Conservation (phyloP, 2,329 filamentous ascomycete genomes). For the Verticillium albo-atrum region DNA sequence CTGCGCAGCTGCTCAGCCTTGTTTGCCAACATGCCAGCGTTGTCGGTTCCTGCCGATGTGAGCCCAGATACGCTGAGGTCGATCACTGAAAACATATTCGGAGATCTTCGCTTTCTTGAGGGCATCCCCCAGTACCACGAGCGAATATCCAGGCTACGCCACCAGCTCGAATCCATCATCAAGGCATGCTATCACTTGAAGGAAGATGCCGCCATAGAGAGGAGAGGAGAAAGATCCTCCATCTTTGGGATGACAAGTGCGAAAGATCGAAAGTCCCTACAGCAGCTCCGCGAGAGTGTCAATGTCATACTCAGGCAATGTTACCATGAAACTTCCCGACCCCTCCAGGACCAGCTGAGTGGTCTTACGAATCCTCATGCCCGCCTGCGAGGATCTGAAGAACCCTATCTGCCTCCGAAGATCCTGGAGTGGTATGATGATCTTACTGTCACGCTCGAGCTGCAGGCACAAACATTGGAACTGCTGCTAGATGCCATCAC, state of each 20-base stretch:
- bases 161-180: not conserved
- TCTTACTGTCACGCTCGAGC: not conserved
- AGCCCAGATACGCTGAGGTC: not conserved
- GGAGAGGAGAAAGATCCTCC: not conserved
- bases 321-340: not conserved
- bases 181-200: not conserved
- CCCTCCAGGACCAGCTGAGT: not conserved
- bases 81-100: not conserved
- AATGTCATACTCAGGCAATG: not conserved
- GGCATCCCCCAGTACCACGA: not conserved
- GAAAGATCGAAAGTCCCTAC: not conserved
- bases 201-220: not conserved
- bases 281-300: not conserved
- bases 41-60: not conserved
- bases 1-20: not conserved
- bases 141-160: not conserved
- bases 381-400: not conserved
- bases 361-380: not conserved
- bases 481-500: not conserved
- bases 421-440: not conserved
- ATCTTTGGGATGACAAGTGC: not conserved
- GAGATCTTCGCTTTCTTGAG: not conserved
- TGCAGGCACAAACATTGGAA: not conserved
- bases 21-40: not conserved
- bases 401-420: not conserved